A percentile compares a stretch with the other conserved stretches of the same genome.
These are phyloP conservation scores for Phytophthora pluvialis DNA, from an alignment of 352 stramenopile genomes.

Conservation along the genomic window DNA sequence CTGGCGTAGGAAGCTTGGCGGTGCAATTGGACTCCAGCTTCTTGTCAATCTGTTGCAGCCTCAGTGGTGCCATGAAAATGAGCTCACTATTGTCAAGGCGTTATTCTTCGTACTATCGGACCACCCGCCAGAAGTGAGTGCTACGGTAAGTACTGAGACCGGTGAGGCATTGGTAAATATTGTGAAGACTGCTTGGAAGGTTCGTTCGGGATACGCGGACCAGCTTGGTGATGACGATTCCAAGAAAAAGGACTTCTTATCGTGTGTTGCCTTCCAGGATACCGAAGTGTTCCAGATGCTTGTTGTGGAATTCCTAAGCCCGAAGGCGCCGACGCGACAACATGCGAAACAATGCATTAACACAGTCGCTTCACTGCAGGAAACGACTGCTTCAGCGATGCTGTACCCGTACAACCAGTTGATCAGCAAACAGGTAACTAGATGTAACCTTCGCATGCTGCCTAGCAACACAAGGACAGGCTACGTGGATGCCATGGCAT, in stretches of 20 bases:
- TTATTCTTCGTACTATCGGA: constrained; percentile 90
- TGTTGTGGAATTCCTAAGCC: constrained; percentile 87
- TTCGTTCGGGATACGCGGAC: constrained; percentile 46
- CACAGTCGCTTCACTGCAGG: constrained; percentile 58
- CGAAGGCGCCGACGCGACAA: constrained; percentile 67
- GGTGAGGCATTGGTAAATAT: constrained; percentile 63
- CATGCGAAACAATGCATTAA: constrained; percentile 80
- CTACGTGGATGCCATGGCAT: constrained; percentile 89
- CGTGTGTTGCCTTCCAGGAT: constrained; percentile 82
- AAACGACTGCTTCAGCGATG: constrained; percentile 67
- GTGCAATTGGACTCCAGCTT: constrained; percentile 68
- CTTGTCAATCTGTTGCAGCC: constrained; percentile 70
- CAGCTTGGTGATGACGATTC: constrained; percentile 40
- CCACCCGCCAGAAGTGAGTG: constrained; percentile 84
- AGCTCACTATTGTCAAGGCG: constrained; percentile 83
- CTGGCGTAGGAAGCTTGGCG: constrained; percentile 86
- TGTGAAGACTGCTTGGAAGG: constrained; percentile 64
- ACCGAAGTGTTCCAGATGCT: constrained; percentile 89
- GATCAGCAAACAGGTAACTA: constrained; percentile 87
- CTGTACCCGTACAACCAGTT: constrained; percentile 87
- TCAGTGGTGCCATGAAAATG: constrained; percentile 89
- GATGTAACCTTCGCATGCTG: constrained; percentile 78
- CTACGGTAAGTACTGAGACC: constrained; percentile 76
- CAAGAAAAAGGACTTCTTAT: constrained; percentile 67
- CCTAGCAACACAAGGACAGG: constrained; percentile 71